Evolutionary conservation across 2,329 filamentous ascomycete species (phyloP).

Genomic region (Knoxdaviesia proteae): DNA sequence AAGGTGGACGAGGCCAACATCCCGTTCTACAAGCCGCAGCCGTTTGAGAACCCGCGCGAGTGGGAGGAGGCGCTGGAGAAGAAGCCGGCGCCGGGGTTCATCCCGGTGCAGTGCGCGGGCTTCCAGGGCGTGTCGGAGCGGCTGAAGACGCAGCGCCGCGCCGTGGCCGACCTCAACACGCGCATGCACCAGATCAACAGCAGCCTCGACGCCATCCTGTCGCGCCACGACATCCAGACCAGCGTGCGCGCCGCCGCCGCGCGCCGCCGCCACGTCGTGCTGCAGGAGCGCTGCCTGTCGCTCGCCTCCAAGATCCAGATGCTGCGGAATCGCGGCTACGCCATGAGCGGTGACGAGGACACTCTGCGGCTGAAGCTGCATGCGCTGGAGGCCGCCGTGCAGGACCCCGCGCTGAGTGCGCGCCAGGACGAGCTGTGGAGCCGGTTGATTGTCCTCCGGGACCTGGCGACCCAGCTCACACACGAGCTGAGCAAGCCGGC

Average conservation of each 20-base stretch:
- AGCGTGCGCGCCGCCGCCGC: constrained; percentile 55
- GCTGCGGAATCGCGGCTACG: constrained; percentile 61
- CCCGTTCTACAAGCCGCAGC: constrained; percentile 54
- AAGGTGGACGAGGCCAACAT: constrained; percentile 53
- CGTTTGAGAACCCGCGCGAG: constrained; percentile 52
- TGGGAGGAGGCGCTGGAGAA: constrained; percentile 72
- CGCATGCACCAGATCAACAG: constrained; percentile 64
- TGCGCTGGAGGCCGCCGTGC: constrained; percentile 45
- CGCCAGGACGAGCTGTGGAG: constrained; percentile 76
- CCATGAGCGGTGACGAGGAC: constrained; percentile 60
- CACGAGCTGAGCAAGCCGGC: constrained; percentile 53
- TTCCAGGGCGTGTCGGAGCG: constrained; percentile 53
- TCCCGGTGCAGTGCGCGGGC: constrained; percentile 56
- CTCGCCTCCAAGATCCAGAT: constrained; percentile 66
- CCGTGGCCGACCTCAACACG: constrained; percentile 47
- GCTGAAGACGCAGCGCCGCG: constrained; percentile 49
- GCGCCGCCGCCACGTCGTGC: constrained; percentile 47
- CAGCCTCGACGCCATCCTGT: constrained; percentile 48
- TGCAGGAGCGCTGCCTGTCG: constrained; percentile 52
- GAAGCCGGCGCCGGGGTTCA: constrained; percentile 55
- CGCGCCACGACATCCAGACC: constrained; percentile 56
- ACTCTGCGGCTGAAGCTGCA: constrained; percentile 53
- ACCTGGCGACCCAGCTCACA: constrained; percentile 50
- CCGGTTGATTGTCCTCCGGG: constrained; percentile 52
- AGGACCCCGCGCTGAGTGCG: constrained; percentile 54